Evolutionary conservation across 371 early-diverging fungal species (phyloP).

Genomic region (Coemansia sp.): DNA sequence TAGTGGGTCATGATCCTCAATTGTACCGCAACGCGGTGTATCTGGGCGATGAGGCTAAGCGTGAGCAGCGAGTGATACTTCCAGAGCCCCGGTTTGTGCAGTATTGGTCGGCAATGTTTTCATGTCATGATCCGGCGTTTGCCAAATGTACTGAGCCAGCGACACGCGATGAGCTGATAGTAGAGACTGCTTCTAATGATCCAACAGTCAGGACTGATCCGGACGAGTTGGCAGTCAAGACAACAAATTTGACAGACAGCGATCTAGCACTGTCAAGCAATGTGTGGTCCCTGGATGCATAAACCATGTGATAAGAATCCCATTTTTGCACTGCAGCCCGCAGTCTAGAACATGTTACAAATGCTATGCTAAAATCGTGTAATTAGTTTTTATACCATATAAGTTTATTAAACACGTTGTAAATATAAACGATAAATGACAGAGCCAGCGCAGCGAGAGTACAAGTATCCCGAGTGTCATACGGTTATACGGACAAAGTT

Average conservation of each 20-base stretch:
- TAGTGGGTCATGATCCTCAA: constrained; percentile 49
- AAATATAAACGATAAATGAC: neutral
- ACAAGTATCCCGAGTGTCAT: constrained; percentile 33
- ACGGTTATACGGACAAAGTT: constrained; percentile 31
- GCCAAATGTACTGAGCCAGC: neutral
- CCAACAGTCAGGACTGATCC: too few species aligned
- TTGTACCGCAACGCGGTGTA: neutral
- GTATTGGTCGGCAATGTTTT: constrained; percentile 73
- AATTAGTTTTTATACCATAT: too few species aligned
- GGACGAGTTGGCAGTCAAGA: too few species aligned
- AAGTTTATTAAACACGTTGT: too few species aligned
- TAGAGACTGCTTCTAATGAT: too few species aligned
- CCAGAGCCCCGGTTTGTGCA: constrained; percentile 63
- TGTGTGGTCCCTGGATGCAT: neutral
- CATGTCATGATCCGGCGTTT: constrained; percentile 36
- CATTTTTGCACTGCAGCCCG: neutral
- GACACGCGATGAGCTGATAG: too few species aligned
- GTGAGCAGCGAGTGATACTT: constrained; percentile 55
- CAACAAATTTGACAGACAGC: too few species aligned
- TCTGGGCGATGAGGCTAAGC: constrained; percentile 35
- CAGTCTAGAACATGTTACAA: too few species aligned
- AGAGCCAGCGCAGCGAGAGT: constrained; percentile 6
- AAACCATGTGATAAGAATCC: neutral
- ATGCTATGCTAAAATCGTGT: too few species aligned
- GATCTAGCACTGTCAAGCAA: too few species aligned